These are phyloP conservation scores for Fagopyrum homotropicum DNA, from an alignment of 148 eudicot genomes.

Conservation along the genomic window DNA sequence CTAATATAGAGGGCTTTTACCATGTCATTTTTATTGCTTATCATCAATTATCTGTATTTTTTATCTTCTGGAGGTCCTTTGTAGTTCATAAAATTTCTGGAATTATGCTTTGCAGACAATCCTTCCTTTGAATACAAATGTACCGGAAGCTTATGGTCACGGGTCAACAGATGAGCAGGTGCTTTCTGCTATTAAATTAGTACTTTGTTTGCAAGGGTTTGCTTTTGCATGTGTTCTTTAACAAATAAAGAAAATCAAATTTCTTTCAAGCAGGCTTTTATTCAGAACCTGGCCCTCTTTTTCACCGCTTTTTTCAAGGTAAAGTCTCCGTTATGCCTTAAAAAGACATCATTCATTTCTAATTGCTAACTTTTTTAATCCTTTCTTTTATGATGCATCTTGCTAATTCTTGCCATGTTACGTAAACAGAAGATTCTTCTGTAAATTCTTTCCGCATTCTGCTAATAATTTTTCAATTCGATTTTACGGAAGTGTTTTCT, in stretches of 20 bases:
- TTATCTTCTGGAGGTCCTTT: neutral
- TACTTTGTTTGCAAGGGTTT: neutral
- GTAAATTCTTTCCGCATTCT: neutral
- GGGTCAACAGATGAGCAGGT: conserved; percentile 94
- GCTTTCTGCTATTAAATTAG: neutral
- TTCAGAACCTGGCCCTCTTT: conserved; percentile 90
- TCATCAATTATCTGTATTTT: neutral
- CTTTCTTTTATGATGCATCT: neutral
- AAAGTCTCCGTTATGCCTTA: conserved; percentile 4
- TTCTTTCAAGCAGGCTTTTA: conserved; percentile 63
- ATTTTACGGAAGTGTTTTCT: neutral
- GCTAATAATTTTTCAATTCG: neutral
- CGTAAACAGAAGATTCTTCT: neutral
- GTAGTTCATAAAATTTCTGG: neutral
- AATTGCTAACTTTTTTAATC: neutral
- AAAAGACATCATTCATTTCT: neutral
- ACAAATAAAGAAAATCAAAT: neutral
- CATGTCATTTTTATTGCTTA: neutral
- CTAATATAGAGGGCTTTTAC: neutral
- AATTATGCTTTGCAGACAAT: conserved; percentile 30
- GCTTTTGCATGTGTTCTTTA: neutral
- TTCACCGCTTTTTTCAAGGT: conserved; percentile 92
- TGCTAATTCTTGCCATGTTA: neutral
- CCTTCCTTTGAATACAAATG: conserved; percentile 61
- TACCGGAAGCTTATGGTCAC: conserved; percentile 74